A percentile compares a stretch with the other conserved stretches of the same genome.
These are phyloP conservation scores for Malassezia sp. DNA, from an alignment of 1,284 basidiomycete genomes.

Conservation along the genomic window DNA sequence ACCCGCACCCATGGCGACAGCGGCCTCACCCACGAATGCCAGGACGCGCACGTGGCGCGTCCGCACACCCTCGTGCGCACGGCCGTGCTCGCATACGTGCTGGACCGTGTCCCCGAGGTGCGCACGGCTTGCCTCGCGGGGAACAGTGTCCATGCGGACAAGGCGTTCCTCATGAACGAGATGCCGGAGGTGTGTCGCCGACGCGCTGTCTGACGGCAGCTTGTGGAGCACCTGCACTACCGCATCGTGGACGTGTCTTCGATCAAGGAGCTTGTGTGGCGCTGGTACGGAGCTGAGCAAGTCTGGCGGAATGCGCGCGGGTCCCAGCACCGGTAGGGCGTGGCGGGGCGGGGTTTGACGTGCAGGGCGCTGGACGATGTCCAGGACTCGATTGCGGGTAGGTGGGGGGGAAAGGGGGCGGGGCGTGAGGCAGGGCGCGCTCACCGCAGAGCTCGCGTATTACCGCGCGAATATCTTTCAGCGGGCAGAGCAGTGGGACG, in stretches of 20 bases:
- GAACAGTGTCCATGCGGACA: constrained; percentile 68
- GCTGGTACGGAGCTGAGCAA: constrained; percentile 58
- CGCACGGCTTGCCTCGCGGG: constrained; percentile 62
- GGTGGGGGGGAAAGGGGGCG: neutral
- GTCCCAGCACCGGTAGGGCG: constrained; percentile 35
- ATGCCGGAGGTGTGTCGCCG: constrained; percentile 58
- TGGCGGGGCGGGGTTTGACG: no score
- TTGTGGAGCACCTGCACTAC: constrained; percentile 49
- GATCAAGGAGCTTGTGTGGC: constrained; percentile 67
- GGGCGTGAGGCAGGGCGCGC: no score
- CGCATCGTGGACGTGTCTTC: constrained; percentile 52
- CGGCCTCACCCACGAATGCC: constrained; percentile 28
- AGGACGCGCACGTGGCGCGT: constrained; percentile 18
- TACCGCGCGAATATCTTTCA: constrained; percentile 48
- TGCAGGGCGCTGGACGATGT: constrained; percentile 69
- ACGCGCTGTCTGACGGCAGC: constrained; percentile 12
- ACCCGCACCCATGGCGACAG: constrained; percentile 22
- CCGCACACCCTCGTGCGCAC: constrained; percentile 47
- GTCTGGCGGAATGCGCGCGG: constrained; percentile 17
- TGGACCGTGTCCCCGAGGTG: constrained; percentile 48
- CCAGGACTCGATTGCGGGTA: constrained; percentile 55
- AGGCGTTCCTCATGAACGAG: constrained; percentile 59
- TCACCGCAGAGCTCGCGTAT: constrained; percentile 48
- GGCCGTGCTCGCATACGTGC: constrained; percentile 49
- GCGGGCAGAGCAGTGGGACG: neutral